Evolutionary conservation across 2,329 filamentous ascomycete genomes (phyloP), one percentile per base, ranked within the genome.

Genomic region (Dothideomycetes sp.): DNA sequence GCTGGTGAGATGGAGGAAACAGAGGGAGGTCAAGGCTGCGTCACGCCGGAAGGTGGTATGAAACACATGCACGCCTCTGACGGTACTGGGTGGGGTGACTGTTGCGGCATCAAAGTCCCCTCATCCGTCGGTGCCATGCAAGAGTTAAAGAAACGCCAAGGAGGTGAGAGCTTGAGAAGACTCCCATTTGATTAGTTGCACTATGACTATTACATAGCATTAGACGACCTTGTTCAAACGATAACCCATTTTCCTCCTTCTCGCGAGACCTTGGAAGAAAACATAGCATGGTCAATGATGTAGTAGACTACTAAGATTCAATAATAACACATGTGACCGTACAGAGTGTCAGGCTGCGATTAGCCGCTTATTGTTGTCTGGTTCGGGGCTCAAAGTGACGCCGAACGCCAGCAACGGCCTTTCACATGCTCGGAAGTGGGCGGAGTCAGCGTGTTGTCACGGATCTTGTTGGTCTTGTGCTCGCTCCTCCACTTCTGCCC

Each of bases 31-130:
- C 76, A 77, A 44, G 72, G 76, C n/a, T 66, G 78, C 18, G 74
- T 80, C 18, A 76, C 80, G 47, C 71, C 75, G 43, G 75, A 78
- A 49, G 29, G 37, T 3, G 78, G 76, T 19, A 75, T 78, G 63
- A 75, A 71, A 50, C 81, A 87, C 62, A 73, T 80, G 46, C 47
- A 51, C 38, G 39, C 58, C 11, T 23, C 33, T 12, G 33, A 32
- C 22, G 40, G 40, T 20, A 43, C 36, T 33, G 72, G 70, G 31
- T 98, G 91, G 84, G 89, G 89, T 4, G 91, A 98, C 61, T 98
- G 91, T 62, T 98, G 91, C 58, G 91, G 91, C 18, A 98, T 98
- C 62, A 89, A 94, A 53, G 91, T 98, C 12, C 93, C 91, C 0
- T 94, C 88, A 57, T 89, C 86, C 39, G 74, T 96, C 43, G 93